Conservation (phyloP, 345 rosid species). For the Excoecaria agallocha region DNA sequence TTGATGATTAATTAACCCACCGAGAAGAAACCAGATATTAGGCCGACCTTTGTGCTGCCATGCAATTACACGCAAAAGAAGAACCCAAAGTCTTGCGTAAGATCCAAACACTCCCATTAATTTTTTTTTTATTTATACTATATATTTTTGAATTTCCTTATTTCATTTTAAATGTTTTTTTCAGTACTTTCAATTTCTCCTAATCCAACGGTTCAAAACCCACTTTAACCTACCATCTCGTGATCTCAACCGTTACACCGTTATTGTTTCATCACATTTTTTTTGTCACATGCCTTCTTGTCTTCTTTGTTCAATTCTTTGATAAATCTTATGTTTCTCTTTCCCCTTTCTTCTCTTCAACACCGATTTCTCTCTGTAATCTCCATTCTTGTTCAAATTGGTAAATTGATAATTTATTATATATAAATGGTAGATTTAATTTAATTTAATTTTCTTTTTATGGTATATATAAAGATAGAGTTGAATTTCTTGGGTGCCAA, state of each 20-base stretch:
- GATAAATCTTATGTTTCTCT: slow-evolving; percentile 29
- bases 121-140: not conserved
- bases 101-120: slow-evolving; percentile 17
- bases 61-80: slow-evolving; percentile 27
- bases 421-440: slow-evolving; percentile 9
- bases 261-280: slow-evolving; percentile 9
- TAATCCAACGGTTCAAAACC: slow-evolving; percentile 35
- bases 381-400: slow-evolving; percentile 19
- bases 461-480: not conserved
- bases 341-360: slow-evolving; percentile 2
- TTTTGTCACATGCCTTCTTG: slow-evolving; percentile 8
- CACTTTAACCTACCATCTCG: slow-evolving; percentile 34
- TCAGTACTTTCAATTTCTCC: not conserved
- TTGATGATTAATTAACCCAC: not conserved
- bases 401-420: not conserved
- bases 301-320: slow-evolving; percentile 16
- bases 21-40: slow-evolving; percentile 17
- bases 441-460: not conserved
- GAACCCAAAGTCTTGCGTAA: slow-evolving; percentile 29
- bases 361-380: slow-evolving; percentile 1
- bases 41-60: slow-evolving; percentile 19
- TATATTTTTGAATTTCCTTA: not conserved
- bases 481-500: slow-evolving; percentile 28
- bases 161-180: not conserved
- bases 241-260: slow-evolving; percentile 25